Evolutionary conservation across 306 rosid species (phyloP), one percentile per base, ranked within the genome.

Genomic region (Vachellia collinsii): DNA sequence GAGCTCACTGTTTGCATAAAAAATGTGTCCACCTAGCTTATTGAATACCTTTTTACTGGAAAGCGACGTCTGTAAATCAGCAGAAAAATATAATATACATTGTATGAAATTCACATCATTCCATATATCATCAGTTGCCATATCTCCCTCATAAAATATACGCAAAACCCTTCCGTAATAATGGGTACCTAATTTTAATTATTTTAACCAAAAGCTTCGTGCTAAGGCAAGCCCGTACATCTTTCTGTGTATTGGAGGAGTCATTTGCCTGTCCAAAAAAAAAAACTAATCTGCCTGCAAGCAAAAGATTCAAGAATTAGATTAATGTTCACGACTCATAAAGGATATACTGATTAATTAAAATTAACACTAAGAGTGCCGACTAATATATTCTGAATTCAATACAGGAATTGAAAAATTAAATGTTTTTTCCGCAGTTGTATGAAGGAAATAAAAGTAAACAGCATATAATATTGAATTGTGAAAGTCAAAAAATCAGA

Each of bases 1-100:
- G n/a, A n/a, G n/a, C n/a, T n/a, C n/a, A n/a, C n/a, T n/a, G n/a
- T n/a, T n/a, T n/a, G n/a, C n/a, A n/a, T n/a, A n/a, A n/a, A n/a
- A n/a, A n/a, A n/a, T n/a, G n/a, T n/a, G n/a, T n/a, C n/a, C n/a
- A n/a, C n/a, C n/a, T 65, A 34, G 36, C 37, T 77, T 23, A 19
- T 77, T 51, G n/a, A n/a, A 77, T 50, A 39, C 29, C 76, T 53
- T 78, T 78, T 53, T 37, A 68, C 75, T 5, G 37, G 74, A 68
- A 78, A 78, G 48, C 71, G 76, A 77, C 75, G 10, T 6, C n/a
- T 39, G 75, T 19, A 53, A 50, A 67, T 68, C 69, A 68, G 42
- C 69, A 25, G 62, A 37, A 58, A 68, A 34, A 22, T 36, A 53
- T 39, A 41, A n/a, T n/a, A n/a, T n/a, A n/a, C 67, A 68, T 23